phyloP scores from a whole-genome alignment of 2,329 filamentous ascomycete genomes.

The Aspergillus brasiliensis region DNA sequence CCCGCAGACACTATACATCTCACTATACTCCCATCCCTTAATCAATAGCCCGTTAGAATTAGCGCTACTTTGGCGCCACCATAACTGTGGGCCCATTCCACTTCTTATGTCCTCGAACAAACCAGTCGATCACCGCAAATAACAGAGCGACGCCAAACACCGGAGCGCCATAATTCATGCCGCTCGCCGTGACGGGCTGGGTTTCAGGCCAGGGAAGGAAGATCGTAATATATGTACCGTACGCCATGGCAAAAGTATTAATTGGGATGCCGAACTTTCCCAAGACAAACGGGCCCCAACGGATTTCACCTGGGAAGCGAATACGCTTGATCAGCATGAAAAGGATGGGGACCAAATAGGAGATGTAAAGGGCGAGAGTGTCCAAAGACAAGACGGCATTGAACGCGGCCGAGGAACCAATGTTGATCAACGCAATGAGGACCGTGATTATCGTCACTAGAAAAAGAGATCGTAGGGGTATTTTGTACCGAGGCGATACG shows the following conservation, averaged over 20 bases:
- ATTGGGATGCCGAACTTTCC: slow-evolving; percentile 21
- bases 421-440: slow-evolving; percentile 25
- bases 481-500: slow-evolving; percentile 37
- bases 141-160: slow-evolving; percentile 21
- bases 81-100: slow-evolving; percentile 8
- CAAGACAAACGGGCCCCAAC: slow-evolving; percentile 23
- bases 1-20: not conserved
- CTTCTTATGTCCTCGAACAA: slow-evolving; percentile 8
- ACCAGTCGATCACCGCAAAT: slow-evolving; percentile 21
- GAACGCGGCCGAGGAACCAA: slow-evolving; percentile 48
- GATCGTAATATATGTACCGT: slow-evolving; percentile 24
- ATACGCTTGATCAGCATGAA: slow-evolving; percentile 27
- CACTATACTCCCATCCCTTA: not conserved
- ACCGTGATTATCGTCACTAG: slow-evolving; percentile 28
- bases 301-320: slow-evolving; percentile 1
- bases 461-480: slow-evolving; percentile 43
- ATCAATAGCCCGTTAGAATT: not conserved
- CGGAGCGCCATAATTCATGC: slow-evolving; percentile 29
- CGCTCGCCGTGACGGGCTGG: slow-evolving; percentile 24
- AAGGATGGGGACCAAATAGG: slow-evolving; percentile 51
- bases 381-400: slow-evolving; percentile 56
- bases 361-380: slow-evolving; percentile 51
- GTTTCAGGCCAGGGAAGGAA: slow-evolving; percentile 27
- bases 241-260: slow-evolving; percentile 24
- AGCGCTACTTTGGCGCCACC: not conserved